phyloP scores from a whole-genome alignment of 1,284 basidiomycete species.

The Pisolithus thermaeus region DNA sequence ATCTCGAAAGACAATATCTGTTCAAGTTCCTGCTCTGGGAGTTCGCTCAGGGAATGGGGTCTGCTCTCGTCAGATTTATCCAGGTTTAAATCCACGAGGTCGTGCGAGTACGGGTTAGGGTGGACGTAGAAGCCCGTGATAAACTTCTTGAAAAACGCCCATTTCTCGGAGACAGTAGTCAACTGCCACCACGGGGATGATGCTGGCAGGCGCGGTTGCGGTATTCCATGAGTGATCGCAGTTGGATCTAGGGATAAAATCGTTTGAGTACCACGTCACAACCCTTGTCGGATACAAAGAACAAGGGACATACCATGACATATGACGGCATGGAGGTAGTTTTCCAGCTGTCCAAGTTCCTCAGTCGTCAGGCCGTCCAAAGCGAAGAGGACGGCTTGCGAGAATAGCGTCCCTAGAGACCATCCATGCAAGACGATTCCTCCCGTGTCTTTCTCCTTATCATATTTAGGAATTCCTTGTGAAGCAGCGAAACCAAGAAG shows the following conservation, averaged over 20 bases:
- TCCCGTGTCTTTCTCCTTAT: constrained; percentile 6
- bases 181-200: background rate
- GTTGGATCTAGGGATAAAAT: background rate
- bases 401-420: constrained; percentile 17
- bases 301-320: constrained; percentile 2
- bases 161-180: constrained; percentile 8
- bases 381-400: constrained; percentile 13
- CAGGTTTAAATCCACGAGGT: constrained; percentile 20
- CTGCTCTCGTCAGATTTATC: background rate
- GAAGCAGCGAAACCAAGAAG: constrained; percentile 15
- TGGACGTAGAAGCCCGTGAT: constrained; percentile 15
- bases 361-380: constrained; percentile 11
- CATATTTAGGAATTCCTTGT: constrained; percentile 15
- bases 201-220: background rate
- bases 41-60: constrained; percentile 5
- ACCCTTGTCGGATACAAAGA: background rate
- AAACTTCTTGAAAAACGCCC: constrained; percentile 14
- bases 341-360: constrained; percentile 8
- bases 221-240: background rate
- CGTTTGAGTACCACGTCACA: too few relatives aligned
- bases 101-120: constrained; percentile 13
- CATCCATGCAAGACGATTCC: constrained; percentile 24
- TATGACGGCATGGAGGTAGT: constrained; percentile 22
- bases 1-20: constrained; percentile 10
- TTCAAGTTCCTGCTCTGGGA: constrained; percentile 14